A percentile compares a stretch with the other conserved stretches of the same genome.
These are phyloP conservation scores for Boletus edulis DNA, from an alignment of 768 basidiomycete genomes.

Conservation along the genomic window DNA sequence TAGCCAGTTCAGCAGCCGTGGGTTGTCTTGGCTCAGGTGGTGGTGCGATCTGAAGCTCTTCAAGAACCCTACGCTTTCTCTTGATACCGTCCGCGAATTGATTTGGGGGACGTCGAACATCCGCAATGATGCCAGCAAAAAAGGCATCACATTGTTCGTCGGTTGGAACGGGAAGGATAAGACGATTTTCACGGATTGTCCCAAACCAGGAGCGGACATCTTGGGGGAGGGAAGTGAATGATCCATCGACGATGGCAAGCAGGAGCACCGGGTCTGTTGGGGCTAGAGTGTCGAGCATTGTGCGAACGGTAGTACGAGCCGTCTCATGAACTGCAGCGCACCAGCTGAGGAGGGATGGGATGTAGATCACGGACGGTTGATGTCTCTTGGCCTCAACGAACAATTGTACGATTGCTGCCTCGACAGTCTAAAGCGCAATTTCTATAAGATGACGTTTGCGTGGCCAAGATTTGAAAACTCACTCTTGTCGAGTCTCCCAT, in stretches of 20 bases:
- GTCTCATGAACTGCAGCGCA: slow-evolving; percentile 82
- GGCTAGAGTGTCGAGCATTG: slow-evolving; percentile 87
- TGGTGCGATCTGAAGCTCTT: slow-evolving; percentile 84
- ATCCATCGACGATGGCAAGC: slow-evolving; percentile 84
- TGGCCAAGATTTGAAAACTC: slow-evolving; percentile 27
- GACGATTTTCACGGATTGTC: slow-evolving; percentile 64
- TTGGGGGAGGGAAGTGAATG: slow-evolving; percentile 61
- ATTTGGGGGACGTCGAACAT: slow-evolving; percentile 74
- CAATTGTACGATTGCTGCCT: slow-evolving; percentile 91
- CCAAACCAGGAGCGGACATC: slow-evolving; percentile 96
- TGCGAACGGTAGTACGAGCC: slow-evolving; percentile 77
- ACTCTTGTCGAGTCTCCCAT: slow-evolving; percentile 89
- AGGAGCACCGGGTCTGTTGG: slow-evolving; percentile 94
- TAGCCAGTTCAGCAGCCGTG: slow-evolving; percentile 74
- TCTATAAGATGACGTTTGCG: background rate
- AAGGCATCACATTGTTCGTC: slow-evolving; percentile 62
- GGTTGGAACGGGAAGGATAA: slow-evolving; percentile 57
- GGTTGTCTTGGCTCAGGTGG: slow-evolving; percentile 85
- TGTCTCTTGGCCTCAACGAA: slow-evolving; percentile 97
- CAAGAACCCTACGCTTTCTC: slow-evolving; percentile 78
- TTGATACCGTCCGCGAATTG: slow-evolving; percentile 88
- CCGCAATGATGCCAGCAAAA: slow-evolving; percentile 70
- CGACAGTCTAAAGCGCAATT: slow-evolving; percentile 57
- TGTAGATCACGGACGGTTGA: slow-evolving; percentile 93
- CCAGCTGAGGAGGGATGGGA: slow-evolving; percentile 87